phyloP scores from a whole-genome alignment of 2,329 filamentous ascomycete species.

The Leptographium lundbergii region DNA sequence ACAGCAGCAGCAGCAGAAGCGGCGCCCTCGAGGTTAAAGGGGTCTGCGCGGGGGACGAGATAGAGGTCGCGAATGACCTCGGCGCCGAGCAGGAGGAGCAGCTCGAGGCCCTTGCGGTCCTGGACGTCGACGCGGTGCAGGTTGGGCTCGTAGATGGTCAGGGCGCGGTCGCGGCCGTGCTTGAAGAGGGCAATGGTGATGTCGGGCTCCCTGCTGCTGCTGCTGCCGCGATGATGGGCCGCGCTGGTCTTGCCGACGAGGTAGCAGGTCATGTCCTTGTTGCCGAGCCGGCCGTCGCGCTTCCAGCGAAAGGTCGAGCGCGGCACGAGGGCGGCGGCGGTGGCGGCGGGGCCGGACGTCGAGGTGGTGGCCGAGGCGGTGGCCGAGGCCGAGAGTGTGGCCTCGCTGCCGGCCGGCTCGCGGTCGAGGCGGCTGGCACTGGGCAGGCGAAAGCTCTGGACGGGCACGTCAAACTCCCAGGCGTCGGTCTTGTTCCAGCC shows the following conservation, averaged over 20 bases:
- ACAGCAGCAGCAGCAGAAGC: constrained; percentile 15
- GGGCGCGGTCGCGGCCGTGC: constrained; percentile 43
- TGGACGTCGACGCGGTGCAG: constrained; percentile 82
- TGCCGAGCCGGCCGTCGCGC: constrained; percentile 66
- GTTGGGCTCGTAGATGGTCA: constrained; percentile 91
- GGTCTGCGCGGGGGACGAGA: constrained; percentile 52
- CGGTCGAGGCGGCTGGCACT: constrained; percentile 69
- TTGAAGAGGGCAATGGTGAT: constrained; percentile 88
- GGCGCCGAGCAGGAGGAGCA: constrained; percentile 56
- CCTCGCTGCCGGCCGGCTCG: constrained; percentile 42
- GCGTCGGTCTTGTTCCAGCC: constrained; percentile 68
- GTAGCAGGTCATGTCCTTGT: constrained; percentile 77
- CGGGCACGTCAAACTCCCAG: constrained; percentile 90
- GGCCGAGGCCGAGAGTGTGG: not conserved
- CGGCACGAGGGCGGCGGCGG: constrained; percentile 38
- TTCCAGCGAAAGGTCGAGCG: constrained; percentile 82
- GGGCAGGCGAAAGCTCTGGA: constrained; percentile 70
- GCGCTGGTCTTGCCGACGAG: constrained; percentile 66
- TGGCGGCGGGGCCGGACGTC: constrained; percentile 31
- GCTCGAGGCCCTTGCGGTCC: constrained; percentile 84
- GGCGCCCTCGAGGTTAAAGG: constrained; percentile 59
- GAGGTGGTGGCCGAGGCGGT: not conserved
- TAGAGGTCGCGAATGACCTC: constrained; percentile 55
- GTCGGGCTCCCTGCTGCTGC: constrained; percentile 76
- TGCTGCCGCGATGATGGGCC: not conserved